Conservation (phyloP, 75 land plant genomes). For the Isoetes taiwanensis region DNA sequence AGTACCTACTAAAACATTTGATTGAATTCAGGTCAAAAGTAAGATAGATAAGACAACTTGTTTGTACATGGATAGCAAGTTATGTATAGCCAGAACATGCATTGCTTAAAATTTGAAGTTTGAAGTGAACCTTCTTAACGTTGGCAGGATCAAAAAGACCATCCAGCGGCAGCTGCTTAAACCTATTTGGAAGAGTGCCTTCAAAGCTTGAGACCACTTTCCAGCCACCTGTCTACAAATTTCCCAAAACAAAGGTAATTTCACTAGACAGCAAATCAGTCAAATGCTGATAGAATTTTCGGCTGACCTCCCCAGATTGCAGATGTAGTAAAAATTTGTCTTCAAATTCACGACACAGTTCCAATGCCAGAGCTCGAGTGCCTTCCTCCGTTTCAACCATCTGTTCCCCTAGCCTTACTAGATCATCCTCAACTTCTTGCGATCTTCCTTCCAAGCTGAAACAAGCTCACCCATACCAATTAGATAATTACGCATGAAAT, state of each 20-base stretch:
- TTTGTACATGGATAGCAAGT: no score
- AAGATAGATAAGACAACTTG: background rate
- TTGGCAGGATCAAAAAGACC: constrained; percentile 80
- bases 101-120: background rate
- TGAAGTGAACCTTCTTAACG: constrained; percentile 60
- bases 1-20: background rate
- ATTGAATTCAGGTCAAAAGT: background rate
- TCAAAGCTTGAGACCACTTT: constrained; percentile 97
- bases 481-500: background rate
- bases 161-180: constrained; percentile 90
- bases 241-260: background rate
- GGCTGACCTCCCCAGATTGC: constrained; percentile 68
- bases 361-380: constrained; percentile 87
- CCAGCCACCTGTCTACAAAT: constrained; percentile 78
- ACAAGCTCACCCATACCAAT: background rate
- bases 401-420: constrained; percentile 81
- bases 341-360: constrained; percentile 98
- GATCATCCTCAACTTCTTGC: constrained; percentile 75
- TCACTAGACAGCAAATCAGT: background rate
- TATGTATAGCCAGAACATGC: no score
- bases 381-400: constrained; percentile 81
- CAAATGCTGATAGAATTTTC: background rate
- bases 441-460: constrained; percentile 83
- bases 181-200: constrained; percentile 87
- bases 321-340: constrained; percentile 88